Percentiles rank a stretch among this genome's conserved stretches.
Conservation (phyloP, 345 rosid genomes). For the Carallia pectinifolia region DNA sequence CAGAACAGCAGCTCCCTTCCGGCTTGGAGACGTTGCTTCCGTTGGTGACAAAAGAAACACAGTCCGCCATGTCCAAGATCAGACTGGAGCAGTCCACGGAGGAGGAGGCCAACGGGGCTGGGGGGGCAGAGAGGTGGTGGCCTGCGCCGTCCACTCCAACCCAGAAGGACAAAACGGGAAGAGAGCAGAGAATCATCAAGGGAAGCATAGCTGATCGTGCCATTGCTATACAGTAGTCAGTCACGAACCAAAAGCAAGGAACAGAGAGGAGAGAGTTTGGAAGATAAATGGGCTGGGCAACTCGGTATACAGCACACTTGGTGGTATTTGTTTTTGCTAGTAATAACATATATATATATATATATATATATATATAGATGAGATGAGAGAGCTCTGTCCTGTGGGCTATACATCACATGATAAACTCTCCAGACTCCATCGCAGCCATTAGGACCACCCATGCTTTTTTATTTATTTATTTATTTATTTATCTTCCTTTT, state of each 20-base stretch:
- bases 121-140: conserved; percentile 32
- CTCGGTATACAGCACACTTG: too few relatives aligned
- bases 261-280: neutral
- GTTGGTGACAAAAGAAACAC: conserved; percentile 63
- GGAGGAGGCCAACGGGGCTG: conserved; percentile 25
- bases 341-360: too few relatives aligned
- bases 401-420: too few relatives aligned
- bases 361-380: too few relatives aligned
- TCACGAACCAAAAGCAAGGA: too few relatives aligned
- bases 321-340: too few relatives aligned
- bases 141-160: conserved; percentile 3
- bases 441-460: too few relatives aligned
- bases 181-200: neutral
- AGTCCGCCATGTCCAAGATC: conserved; percentile 65
- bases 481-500: too few relatives aligned
- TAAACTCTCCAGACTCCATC: too few relatives aligned
- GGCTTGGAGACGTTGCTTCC: conserved; percentile 64
- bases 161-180: conserved; percentile 20
- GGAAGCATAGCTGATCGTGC: conserved; percentile 6
- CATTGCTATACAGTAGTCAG: conserved; percentile 9
- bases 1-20: conserved; percentile 64
- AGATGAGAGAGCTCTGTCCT: too few relatives aligned
- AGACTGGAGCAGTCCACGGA: conserved; percentile 59
- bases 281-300: neutral
- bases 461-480: too few relatives aligned